phyloP scores from a whole-genome alignment of 176 grass and related monocot genomes.

The Aegilops bicornis region DNA sequence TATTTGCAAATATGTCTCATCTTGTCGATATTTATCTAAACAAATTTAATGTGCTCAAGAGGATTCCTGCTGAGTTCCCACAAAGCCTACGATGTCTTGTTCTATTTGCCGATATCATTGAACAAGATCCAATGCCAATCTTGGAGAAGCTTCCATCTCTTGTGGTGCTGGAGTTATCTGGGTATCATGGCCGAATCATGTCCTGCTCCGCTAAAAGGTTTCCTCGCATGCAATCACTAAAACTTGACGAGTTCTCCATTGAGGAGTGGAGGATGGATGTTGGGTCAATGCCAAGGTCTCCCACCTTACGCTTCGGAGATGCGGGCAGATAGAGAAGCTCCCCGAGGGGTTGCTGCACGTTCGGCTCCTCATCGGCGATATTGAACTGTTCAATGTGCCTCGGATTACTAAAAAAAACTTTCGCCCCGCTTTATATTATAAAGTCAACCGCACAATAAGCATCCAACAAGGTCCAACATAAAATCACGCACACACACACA shows the following conservation, averaged over 20 bases:
- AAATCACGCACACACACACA: no score
- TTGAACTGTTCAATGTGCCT: background rate
- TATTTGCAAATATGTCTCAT: background rate
- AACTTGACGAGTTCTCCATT: background rate
- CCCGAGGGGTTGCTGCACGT: background rate
- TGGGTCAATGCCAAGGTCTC: conserved; percentile 16
- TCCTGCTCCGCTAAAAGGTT: background rate
- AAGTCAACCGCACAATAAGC: no score
- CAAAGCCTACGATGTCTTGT: background rate
- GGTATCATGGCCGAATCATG: background rate
- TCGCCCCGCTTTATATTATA: no score
- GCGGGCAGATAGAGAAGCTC: background rate
- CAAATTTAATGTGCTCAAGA: background rate
- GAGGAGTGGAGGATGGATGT: background rate
- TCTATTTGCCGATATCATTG: background rate
- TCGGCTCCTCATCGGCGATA: background rate
- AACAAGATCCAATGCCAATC: background rate
- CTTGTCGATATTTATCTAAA: background rate
- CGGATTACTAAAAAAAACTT: no score
- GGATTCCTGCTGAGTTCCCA: background rate
- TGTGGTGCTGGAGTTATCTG: background rate
- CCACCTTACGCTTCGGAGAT: fast-evolving
- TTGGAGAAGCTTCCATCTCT: conserved; percentile 27
- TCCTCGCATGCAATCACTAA: background rate
- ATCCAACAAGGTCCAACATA: no score